Conservation (phyloP, 345 rosid genomes). For the Populus alba region DNA sequence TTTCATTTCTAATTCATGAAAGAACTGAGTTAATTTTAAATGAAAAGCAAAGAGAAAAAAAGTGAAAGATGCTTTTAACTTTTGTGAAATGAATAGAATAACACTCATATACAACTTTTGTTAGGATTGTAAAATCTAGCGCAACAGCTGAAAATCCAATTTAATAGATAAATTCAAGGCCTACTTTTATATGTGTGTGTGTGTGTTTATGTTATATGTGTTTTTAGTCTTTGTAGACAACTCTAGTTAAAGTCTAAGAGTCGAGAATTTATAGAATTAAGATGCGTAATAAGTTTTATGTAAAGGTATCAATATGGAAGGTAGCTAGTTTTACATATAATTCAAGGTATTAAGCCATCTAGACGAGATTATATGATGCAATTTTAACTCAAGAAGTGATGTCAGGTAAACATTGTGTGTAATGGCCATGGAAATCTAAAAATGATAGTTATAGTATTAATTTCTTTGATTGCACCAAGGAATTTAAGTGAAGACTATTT, state of each 20-base stretch:
- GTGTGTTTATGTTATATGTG: too few species aligned
- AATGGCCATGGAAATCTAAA: neutral
- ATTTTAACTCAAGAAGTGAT: neutral
- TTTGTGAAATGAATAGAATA: neutral
- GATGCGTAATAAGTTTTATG: too few species aligned
- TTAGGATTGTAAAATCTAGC: neutral
- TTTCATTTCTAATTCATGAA: constrained; percentile 3
- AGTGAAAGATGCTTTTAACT: neutral
- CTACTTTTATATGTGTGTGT: neutral
- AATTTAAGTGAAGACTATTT: too few species aligned
- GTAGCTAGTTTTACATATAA: neutral
- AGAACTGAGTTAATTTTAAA: neutral
- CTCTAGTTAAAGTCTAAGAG: neutral
- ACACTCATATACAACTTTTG: neutral
- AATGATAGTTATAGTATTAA: neutral
- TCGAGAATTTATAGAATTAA: neutral
- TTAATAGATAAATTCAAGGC: neutral
- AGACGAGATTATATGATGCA: neutral
- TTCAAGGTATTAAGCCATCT: neutral
- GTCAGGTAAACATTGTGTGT: neutral
- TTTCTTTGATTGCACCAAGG: too few species aligned
- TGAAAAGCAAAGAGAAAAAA: too few species aligned
- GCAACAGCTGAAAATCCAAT: neutral
- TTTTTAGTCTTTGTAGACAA: neutral
- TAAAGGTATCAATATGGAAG: neutral